Base-by-base conservation (phyloP, 768 basidiomycete genomes). In the Phanerochaete carnosa region DNA sequence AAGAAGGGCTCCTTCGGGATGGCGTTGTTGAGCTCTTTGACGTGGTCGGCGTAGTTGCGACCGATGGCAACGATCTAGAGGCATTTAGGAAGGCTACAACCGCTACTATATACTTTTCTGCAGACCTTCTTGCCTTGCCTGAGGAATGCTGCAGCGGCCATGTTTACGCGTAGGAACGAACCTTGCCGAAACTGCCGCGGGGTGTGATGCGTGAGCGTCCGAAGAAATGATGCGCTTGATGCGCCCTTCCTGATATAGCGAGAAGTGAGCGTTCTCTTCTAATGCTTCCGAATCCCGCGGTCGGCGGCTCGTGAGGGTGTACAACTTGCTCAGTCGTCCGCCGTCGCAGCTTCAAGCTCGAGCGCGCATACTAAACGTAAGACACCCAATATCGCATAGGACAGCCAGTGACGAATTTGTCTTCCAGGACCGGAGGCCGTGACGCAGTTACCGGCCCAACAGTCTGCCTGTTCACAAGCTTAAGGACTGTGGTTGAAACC, bases 1-100 rank as follows among this genome's bases (percentile, higher is more conserved):
- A 98, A 95, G 81, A 99, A 98, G 0, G 97, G 97, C 70, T 98
- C 95, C 71, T 87, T 91, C 0, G 96, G 95, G 5, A 88, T 76
- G 5, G 89, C 77, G 71, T 98, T 98, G 69, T 87, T 89, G 35
- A 98, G 82, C 70, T 99, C 97, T 74, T 91, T 94, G 72, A 89
- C 88, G 66, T 97, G 95, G 33, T 91, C 91, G 5, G 83, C 85
- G 73, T 96, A 97, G 78, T 97, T 98, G 61, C 96, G 85, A 33
- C 96, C 96, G 61, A 98, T 98, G 35, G 94, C 95, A 35, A 98
- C 89, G 66, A 98, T 95, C 90, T 94, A 53, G 57, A 7, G 35
- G 35, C 46, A 43, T 37, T 29, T 9, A 30, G 16, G 32, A 22
- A 23, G 16, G 19, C 49, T 28, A 45, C 7, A 45, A n/a, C 19